Conservation (phyloP, 225 moss, liverwort and hornwort genomes). For the Physcomitrium patens region DNA sequence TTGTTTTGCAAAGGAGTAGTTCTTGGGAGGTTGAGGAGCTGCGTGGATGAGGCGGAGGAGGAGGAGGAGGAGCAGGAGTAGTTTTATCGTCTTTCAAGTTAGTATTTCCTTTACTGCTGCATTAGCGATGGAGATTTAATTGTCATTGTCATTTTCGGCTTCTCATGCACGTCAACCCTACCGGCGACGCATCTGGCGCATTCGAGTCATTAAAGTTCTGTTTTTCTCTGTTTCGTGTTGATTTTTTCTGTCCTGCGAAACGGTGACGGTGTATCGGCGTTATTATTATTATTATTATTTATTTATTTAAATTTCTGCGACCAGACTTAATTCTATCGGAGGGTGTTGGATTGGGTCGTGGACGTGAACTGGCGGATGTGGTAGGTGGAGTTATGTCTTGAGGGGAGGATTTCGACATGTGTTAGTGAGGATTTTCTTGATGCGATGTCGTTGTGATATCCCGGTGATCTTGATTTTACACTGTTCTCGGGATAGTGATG, state of each 20-base stretch:
- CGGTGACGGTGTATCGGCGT: slow-evolving; percentile 12
- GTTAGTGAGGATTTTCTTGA: slow-evolving; percentile 2
- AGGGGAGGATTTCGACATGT: background rate
- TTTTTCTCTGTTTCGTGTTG: background rate
- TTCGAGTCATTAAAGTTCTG: background rate
- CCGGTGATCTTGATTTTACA: background rate
- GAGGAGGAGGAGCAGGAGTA: background rate
- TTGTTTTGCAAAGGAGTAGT: background rate
- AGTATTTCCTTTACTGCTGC: background rate
- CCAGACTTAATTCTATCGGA: background rate
- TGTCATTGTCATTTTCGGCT: background rate
- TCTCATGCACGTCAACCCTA: slow-evolving; percentile 16
- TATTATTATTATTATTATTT: too few species aligned
- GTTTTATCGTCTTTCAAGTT: background rate
- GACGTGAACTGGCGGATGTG: slow-evolving; percentile 15
- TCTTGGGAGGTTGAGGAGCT: too few species aligned
- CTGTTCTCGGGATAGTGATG: background rate
- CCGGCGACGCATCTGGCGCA: background rate
- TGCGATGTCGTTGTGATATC: background rate
- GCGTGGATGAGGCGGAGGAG: too few species aligned
- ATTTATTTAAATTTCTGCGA: background rate
- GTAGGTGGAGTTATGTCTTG: slow-evolving; percentile 24
- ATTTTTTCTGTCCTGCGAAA: background rate
- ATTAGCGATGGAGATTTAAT: background rate
- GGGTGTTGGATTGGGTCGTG: background rate